Evolutionary conservation across 2,329 filamentous ascomycete genomes (phyloP), one percentile per base, ranked within the genome.

Genomic region (Ascochyta rabiei): DNA sequence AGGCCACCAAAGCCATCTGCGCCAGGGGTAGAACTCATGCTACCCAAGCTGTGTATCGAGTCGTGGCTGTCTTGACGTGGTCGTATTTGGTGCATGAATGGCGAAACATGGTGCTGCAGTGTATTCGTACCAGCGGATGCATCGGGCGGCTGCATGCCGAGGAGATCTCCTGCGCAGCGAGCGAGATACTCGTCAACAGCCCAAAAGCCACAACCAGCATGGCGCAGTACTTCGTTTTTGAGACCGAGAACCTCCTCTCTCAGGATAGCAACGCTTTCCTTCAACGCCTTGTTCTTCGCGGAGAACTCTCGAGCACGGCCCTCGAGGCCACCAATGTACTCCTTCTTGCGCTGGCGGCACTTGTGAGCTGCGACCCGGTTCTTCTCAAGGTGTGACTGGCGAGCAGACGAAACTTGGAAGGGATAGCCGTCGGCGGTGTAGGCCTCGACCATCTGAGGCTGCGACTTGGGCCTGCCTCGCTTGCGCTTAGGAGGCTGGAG

Each of bases 361-460:
- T 90, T 91, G 70, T 86, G 88, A 1, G 89, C 89, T 0, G 89
- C 89, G 2, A 89, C 77, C 9, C 89, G 82, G 70, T 92, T 92
- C 56, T 88, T 84, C 72, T 89, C 86, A 0, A 90, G 79, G 62
- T 75, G 72, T 2, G 68, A 69, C 52, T 73, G 66, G 46, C 72
- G 72, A 39, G 71, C 67, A 3, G 69, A 71, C 6, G 72, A 71
- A 5, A 73, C 69, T 18, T 70, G 66, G 52, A 73, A 67, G 2
- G 70, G 70, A 35, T 63, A 71, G 26, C 69, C 72, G 16, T 74
- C 71, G 15, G 68, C 60, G 4, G 70, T 72, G 52, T 52, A 71
- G 15, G 65, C 66, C 53, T 71, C 64, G 6, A 70, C 54, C 57
- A 68, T 64, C 47, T 71, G 68, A 4, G 70, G 70, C 33, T 70